These are phyloP conservation scores for Lipomyces kockii DNA, from an alignment of 805 yeast genomes.

Conservation along the genomic window DNA sequence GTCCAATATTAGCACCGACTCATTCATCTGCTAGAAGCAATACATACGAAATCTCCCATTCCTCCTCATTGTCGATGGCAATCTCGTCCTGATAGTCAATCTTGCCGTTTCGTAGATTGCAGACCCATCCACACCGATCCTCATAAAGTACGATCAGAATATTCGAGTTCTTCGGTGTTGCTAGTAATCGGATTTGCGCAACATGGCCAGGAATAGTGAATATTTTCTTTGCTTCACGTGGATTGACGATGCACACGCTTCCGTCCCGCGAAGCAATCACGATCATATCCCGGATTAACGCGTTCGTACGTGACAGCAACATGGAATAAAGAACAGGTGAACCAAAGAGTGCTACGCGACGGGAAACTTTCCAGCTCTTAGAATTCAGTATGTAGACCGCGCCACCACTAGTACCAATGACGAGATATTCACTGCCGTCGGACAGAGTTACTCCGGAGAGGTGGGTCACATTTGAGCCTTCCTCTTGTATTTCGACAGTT, in stretches of 20 bases:
- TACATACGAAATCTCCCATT: constrained; percentile 29
- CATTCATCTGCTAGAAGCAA: neutral
- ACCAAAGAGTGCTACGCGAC: constrained; percentile 30
- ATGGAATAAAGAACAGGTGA: constrained; percentile 31
- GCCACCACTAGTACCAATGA: constrained; percentile 31
- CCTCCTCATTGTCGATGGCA: constrained; percentile 29
- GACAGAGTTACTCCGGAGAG: constrained; percentile 9
- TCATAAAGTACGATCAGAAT: constrained; percentile 29
- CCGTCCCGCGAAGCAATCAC: constrained; percentile 34
- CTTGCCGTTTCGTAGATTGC: constrained; percentile 29
- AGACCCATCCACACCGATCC: constrained; percentile 24
- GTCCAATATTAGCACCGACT: neutral
- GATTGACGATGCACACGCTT: constrained; percentile 28
- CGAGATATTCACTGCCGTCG: constrained; percentile 19
- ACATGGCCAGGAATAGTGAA: constrained; percentile 36
- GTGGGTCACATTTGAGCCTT: constrained; percentile 21
- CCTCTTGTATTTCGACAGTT: constrained; percentile 24
- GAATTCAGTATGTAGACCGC: constrained; percentile 24
- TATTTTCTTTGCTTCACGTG: constrained; percentile 13
- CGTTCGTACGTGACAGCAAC: constrained; percentile 10
- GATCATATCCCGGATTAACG: constrained; percentile 19
- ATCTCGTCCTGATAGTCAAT: constrained; percentile 31
- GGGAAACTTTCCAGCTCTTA: constrained; percentile 19
- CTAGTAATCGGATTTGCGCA: constrained; percentile 22
- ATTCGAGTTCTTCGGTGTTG: constrained; percentile 30